phyloP scores from a whole-genome alignment of 345 rosid species.

The Aegle marmelos region DNA sequence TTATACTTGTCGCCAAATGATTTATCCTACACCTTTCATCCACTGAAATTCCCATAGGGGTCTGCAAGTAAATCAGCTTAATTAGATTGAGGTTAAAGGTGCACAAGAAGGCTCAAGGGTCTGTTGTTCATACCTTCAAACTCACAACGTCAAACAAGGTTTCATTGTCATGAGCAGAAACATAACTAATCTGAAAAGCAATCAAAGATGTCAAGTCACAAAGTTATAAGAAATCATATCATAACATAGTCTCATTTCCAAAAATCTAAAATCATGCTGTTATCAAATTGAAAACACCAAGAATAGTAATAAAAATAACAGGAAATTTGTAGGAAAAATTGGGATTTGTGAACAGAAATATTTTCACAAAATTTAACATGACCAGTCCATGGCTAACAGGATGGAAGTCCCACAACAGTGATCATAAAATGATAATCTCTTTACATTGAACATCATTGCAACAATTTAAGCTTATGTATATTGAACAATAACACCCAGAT shows the following conservation, averaged over 20 bases:
- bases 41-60: conserved; percentile 68
- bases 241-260: neutral
- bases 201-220: conserved; percentile 17
- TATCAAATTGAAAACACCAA: neutral
- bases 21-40: conserved; percentile 86
- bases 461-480: neutral
- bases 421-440: neutral
- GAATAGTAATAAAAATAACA: neutral
- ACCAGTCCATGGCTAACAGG: neutral
- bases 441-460: neutral
- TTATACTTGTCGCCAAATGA: conserved; percentile 77
- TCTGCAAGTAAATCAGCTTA: conserved; percentile 39
- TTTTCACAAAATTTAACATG: neutral
- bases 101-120: conserved; percentile 1
- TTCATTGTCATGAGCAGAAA: conserved; percentile 99
- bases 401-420: neutral
- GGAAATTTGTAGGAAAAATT: neutral
- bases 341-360: neutral
- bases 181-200: conserved; percentile 67
- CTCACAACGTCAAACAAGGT: conserved; percentile 83
- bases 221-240: neutral
- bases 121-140: conserved; percentile 59
- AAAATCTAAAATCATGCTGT: neutral
- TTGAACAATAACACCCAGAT: neutral
- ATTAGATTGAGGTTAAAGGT: conserved; percentile 18